phyloP scores from a whole-genome alignment of 345 rosid species.

The Eucalyptus melliodora region DNA sequence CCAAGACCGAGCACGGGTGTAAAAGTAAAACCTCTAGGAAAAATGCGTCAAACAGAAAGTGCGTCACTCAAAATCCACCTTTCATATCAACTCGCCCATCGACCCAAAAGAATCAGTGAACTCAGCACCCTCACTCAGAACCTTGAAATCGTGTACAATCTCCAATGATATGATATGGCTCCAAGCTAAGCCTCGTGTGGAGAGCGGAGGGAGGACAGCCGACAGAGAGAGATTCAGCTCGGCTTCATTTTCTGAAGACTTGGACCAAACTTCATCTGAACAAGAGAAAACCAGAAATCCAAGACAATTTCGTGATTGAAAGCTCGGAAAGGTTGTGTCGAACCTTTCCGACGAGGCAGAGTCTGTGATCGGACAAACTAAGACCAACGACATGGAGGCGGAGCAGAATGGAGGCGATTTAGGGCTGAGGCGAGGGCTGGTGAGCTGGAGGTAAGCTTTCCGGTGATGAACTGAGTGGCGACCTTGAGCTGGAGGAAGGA shows the following conservation, averaged over 20 bases:
- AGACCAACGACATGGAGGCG: not conserved
- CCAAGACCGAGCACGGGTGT: not conserved
- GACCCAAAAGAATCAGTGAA: not conserved
- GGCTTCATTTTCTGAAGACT: not conserved
- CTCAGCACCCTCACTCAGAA: not conserved
- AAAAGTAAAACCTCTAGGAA: not conserved
- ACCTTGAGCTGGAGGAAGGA: not conserved
- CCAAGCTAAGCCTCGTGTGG: not conserved
- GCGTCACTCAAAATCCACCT: not conserved
- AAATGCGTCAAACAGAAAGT: not conserved
- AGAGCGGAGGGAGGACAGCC: not conserved
- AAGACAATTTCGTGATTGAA: rapidly evolving
- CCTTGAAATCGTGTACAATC: not conserved
- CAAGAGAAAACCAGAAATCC: not conserved
- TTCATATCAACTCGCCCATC: not conserved
- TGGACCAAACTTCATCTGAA: not conserved
- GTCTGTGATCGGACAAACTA: not conserved
- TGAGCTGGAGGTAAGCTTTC: not conserved
- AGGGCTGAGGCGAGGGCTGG: not conserved
- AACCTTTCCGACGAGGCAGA: not conserved
- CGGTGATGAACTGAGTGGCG: not conserved
- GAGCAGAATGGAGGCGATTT: not conserved
- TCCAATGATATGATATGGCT: not conserved
- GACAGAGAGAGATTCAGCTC: not conserved
- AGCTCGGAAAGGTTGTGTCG: not conserved